phyloP scores from a whole-genome alignment of 2,329 filamentous ascomycete genomes.

The Corniculantispora saksenae region DNA sequence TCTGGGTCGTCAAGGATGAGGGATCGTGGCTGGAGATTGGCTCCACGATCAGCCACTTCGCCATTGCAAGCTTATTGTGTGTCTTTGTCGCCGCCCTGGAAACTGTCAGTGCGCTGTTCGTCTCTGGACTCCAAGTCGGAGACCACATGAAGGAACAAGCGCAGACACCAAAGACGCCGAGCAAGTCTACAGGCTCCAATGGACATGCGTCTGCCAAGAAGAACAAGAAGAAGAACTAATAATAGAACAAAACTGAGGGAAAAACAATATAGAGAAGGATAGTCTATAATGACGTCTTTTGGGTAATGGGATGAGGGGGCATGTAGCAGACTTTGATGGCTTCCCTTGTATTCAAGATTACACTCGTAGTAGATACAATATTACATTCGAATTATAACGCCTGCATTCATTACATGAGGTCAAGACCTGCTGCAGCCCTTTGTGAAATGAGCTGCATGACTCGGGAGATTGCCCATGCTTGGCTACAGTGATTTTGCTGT shows the following conservation, averaged over 20 bases:
- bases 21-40: conserved; percentile 98
- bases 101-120: conserved; percentile 79
- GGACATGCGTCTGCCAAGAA: conserved; percentile 8
- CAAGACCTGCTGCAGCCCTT: not conserved
- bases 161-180: not conserved
- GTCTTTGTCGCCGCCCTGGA: conserved; percentile 90
- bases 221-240: conserved; percentile 15
- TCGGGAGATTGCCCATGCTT: not conserved
- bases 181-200: not conserved
- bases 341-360: not conserved
- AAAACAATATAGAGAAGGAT: not conserved
- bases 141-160: conserved; percentile 18
- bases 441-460: not conserved
- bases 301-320: not conserved
- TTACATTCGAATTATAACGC: not conserved
- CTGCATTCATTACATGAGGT: not conserved
- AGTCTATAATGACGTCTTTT: conserved; percentile 1
- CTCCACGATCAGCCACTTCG: conserved; percentile 93
- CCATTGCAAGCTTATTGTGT: conserved; percentile 84
- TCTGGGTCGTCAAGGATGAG: conserved; percentile 96
- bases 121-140: conserved; percentile 74
- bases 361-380: not conserved
- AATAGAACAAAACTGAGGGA: not conserved
- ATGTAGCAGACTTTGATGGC: not conserved
- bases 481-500: not conserved